A percentile compares a stretch with the other conserved stretches of the same genome.
phyloP scores from a whole-genome alignment of 208 protist genomes.

The Crithidia acanthocephali region DNA sequence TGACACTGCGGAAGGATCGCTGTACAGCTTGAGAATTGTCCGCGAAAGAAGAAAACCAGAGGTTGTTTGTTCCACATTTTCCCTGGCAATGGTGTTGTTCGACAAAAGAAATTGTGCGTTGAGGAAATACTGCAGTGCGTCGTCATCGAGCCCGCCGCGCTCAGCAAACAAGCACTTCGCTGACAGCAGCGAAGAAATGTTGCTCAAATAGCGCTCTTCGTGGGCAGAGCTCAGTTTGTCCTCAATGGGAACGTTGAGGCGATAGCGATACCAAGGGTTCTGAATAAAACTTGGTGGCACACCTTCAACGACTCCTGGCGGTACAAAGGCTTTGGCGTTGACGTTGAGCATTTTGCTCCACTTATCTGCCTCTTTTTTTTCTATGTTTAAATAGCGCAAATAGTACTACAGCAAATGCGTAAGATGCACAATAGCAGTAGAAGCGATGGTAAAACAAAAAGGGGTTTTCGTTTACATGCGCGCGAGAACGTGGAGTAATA shows the following conservation, averaged over 20 bases:
- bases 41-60: slow-evolving; percentile 79
- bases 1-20: slow-evolving; percentile 36
- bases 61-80: slow-evolving; percentile 21
- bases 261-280: slow-evolving; percentile 64
- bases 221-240: slow-evolving; percentile 36
- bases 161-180: slow-evolving; percentile 54
- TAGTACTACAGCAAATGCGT: not conserved
- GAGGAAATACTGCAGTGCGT: slow-evolving; percentile 59
- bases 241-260: slow-evolving; percentile 41
- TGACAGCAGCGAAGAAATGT: slow-evolving; percentile 55
- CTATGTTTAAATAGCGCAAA: slow-evolving; percentile 4
- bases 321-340: slow-evolving; percentile 84
- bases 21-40: slow-evolving; percentile 57
- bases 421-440: no score
- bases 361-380: slow-evolving; percentile 10
- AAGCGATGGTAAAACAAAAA: no score
- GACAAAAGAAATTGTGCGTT: slow-evolving; percentile 50
- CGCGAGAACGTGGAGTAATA: no score
- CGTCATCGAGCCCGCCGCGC: slow-evolving; percentile 52
- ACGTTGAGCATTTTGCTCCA: slow-evolving; percentile 62
- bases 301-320: slow-evolving; percentile 38
- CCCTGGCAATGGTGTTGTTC: slow-evolving; percentile 34
- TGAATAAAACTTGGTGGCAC: slow-evolving; percentile 22
- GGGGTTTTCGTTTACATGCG: no score
- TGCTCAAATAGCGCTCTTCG: slow-evolving; percentile 42